phyloP scores from a whole-genome alignment of 2,329 filamentous ascomycete species.

The Fusarium guadeloupense region DNA sequence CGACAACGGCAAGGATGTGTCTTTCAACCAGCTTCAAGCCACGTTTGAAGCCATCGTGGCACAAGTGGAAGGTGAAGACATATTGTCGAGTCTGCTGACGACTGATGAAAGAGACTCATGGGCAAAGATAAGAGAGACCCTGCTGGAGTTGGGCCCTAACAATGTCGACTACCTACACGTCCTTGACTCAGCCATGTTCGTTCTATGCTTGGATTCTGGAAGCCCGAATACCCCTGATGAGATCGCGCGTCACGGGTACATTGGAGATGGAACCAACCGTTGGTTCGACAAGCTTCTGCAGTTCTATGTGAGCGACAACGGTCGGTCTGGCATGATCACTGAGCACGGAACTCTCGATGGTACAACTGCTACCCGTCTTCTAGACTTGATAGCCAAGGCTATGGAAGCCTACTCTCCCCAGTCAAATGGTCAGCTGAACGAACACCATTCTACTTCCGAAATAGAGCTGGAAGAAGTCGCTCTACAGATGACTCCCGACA shows the following conservation, averaged over 20 bases:
- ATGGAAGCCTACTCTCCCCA: background rate
- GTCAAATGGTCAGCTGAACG: background rate
- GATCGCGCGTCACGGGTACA: background rate
- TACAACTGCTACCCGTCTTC: background rate
- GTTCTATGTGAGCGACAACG: background rate
- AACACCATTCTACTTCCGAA: background rate
- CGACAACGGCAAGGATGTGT: background rate
- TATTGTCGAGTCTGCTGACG: background rate
- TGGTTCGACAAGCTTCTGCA: slow-evolving; percentile 3
- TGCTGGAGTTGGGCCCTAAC: background rate
- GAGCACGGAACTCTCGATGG: slow-evolving; percentile 2
- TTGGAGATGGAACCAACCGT: background rate
- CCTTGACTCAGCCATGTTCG: slow-evolving; percentile 1
- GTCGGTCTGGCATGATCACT: background rate
- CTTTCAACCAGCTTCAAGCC: background rate
- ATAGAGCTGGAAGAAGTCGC: background rate
- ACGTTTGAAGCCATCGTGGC: background rate
- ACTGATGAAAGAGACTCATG: slow-evolving; percentile 3
- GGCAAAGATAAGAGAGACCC: background rate
- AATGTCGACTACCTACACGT: background rate
- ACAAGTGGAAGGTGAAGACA: background rate
- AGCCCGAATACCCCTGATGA: background rate
- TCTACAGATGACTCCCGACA: background rate
- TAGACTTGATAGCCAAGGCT: background rate
- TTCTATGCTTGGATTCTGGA: background rate